Conservation (phyloP, 2,329 filamentous ascomycete genomes). For the Hyphodiscus sp. region DNA sequence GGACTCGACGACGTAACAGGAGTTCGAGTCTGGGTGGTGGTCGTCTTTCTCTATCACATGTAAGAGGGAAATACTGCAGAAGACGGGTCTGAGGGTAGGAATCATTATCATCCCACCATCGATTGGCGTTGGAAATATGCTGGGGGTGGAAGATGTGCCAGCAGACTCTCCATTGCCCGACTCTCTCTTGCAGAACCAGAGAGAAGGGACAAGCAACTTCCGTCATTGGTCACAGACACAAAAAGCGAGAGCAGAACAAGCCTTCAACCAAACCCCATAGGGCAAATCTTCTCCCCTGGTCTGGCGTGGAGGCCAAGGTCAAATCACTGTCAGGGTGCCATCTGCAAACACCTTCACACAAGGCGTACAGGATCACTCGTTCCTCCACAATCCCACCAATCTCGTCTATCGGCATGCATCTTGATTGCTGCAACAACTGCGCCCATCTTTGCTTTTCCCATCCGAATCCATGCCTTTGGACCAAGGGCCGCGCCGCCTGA, state of each 20-base stretch:
- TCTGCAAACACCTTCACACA: background rate
- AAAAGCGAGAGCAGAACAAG: background rate
- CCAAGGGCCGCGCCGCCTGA: constrained; percentile 7
- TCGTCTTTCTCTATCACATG: background rate
- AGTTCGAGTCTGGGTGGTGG: background rate
- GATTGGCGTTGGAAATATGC: no score
- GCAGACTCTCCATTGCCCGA: no score
- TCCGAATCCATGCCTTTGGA: constrained; percentile 4
- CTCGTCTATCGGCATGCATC: constrained; percentile 3
- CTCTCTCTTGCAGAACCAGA: no score
- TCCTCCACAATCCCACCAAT: background rate
- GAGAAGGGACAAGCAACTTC: background rate
- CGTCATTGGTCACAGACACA: background rate
- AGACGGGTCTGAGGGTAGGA: background rate
- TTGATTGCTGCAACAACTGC: constrained; percentile 2
- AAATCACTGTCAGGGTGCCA: background rate
- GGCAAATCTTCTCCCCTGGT: background rate
- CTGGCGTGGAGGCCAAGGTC: background rate
- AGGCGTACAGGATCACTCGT: background rate
- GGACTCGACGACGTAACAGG: background rate
- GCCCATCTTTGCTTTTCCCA: background rate
- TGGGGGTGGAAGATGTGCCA: no score
- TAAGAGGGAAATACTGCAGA: background rate
- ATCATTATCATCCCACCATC: background rate
- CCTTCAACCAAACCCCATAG: background rate